Base-by-base conservation (phyloP, 1,139 yeast genomes). In the Yamadazyma diospyri region DNA sequence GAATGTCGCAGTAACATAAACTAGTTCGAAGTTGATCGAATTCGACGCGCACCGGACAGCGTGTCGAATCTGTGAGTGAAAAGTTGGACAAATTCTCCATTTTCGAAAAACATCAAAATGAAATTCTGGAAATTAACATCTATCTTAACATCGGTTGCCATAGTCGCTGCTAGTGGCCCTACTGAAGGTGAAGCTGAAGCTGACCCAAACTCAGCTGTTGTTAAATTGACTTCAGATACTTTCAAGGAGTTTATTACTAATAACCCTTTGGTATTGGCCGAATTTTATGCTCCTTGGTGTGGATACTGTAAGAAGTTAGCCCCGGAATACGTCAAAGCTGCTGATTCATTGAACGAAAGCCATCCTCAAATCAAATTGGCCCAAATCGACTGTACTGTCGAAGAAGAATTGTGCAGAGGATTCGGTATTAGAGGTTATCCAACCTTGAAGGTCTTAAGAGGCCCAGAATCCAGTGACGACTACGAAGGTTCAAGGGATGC, bases 261-360 rank as follows among this genome's bases (percentile, higher is more conserved):
- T 36, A 82, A 88, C 62, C 83, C 89, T 20, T 70, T 89, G 48
- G 94, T 88, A 16, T 71, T 92, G 48, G 92, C 95, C 24, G 97
- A 92, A 69, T 92, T 92, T 69, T 92, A 80, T 59, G 98, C 98
- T 19, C 97, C 98, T 55, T 92, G 98, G 98, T 92, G 98, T 72
- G 98, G 98, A 15, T 96, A 92, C 68, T 92, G 98, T 73, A 88
- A 92, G 72, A 78, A 78, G 40, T 72, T 92, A 47, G 97, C 92
- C 15, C 98, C 98, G 33, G 92, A 92, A 61, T 89, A 76, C 56
- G 76, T 83, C 46, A 61, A 74, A 51, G 98, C 97, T 34, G 97
- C 98, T 35, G 82, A 85, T 44, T 49, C 57, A 16, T 72, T 92
- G 55, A 75, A 74, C 45, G 78, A 72, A 30, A 64, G 82, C 43